Conservation (phyloP, 169 alveolate genomes). For the Cystoisospora suis region DNA sequence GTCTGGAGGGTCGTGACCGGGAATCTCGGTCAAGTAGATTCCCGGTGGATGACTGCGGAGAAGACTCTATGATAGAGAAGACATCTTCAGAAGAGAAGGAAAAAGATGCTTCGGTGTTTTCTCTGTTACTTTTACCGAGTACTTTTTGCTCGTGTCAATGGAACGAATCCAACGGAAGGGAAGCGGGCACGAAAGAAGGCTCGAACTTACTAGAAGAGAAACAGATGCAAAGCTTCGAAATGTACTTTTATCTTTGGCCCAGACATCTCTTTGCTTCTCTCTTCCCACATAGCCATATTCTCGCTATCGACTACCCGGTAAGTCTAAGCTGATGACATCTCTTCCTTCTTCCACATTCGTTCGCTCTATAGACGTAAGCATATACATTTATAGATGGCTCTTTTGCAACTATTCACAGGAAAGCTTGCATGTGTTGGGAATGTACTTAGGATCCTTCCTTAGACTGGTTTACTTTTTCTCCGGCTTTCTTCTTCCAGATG, state of each 20-base stretch:
- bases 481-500: no score
- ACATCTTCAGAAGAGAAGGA: no score
- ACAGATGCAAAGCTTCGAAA: neutral
- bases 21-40: no score
- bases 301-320: slow-evolving; percentile 29
- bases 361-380: no score
- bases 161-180: neutral
- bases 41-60: no score
- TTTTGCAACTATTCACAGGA: neutral
- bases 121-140: neutral
- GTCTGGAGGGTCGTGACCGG: no score
- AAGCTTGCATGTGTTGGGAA: neutral
- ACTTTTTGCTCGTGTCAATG: neutral
- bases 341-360: no score
- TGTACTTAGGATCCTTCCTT: neutral
- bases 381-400: neutral
- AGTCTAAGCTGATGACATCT: no score
- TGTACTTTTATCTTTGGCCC: slow-evolving; percentile 22
- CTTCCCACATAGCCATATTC: neutral
- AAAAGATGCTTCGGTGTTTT: no score
- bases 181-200: neutral
- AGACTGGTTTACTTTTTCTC: no score
- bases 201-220: slow-evolving; percentile 1
- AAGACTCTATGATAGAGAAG: no score
- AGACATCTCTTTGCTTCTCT: neutral